These are phyloP conservation scores for Ganoderma sp. DNA, from an alignment of 1,284 basidiomycete species.

Conservation along the genomic window DNA sequence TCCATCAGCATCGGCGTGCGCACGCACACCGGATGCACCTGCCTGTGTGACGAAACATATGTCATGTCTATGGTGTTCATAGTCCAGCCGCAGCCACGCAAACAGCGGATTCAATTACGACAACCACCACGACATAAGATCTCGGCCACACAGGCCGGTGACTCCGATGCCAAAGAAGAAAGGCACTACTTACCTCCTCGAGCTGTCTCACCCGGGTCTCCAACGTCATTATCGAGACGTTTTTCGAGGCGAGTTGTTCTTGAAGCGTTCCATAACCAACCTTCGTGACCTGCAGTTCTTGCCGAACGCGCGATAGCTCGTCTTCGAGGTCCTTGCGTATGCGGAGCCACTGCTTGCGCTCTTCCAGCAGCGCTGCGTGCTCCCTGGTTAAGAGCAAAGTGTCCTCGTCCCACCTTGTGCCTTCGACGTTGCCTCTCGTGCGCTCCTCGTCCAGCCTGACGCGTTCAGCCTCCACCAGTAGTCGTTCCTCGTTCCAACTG, in stretches of 20 bases:
- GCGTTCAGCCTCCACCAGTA: conserved; percentile 4
- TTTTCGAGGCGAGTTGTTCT: conserved; percentile 2
- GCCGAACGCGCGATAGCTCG: not conserved
- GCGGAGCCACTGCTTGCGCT: not conserved
- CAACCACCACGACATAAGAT: not conserved
- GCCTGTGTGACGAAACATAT: not conserved
- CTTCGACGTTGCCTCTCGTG: not conserved
- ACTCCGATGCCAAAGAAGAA: not conserved
- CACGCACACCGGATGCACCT: not conserved
- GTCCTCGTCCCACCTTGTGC: conserved; percentile 3
- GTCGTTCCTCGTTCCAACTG: conserved; percentile 6
- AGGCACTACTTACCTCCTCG: conserved; percentile 18
- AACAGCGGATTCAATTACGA: not conserved
- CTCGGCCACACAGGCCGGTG: conserved; percentile 2
- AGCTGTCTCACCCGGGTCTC: conserved; percentile 13
- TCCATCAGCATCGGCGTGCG: conserved; percentile 1
- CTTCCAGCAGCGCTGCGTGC: not conserved
- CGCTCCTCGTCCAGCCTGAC: conserved; percentile 5
- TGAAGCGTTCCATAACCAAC: conserved; percentile 6
- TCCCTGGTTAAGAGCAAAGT: not conserved
- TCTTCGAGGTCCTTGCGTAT: not conserved
- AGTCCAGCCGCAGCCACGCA: not conserved
- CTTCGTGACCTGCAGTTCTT: conserved; percentile 1
- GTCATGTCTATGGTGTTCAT: not conserved
- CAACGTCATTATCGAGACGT: conserved; percentile 11